phyloP scores from a whole-genome alignment of 2,329 filamentous ascomycete species.

The Trichoderma semiorbis region DNA sequence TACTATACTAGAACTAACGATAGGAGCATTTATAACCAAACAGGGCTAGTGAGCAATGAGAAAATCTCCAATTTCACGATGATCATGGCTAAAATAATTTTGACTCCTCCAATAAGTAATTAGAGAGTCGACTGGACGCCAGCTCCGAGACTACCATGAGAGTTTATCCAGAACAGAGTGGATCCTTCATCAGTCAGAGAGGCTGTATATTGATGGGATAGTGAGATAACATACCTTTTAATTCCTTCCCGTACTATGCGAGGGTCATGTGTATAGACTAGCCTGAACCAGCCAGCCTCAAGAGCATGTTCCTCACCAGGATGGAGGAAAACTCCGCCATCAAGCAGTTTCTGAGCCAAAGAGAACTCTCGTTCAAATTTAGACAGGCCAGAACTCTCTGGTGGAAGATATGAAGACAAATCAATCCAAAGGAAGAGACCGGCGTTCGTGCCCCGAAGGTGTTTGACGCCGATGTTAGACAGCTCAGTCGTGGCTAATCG shows the following conservation, averaged over 20 bases:
- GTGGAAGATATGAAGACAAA: not conserved
- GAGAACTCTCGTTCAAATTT: not conserved
- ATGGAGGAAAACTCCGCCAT: not conserved
- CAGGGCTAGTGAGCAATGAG: fast-evolving
- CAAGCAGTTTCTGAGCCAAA: not conserved
- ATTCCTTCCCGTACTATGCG: not conserved
- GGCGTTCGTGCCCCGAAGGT: not conserved
- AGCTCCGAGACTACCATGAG: not conserved
- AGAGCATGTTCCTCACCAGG: not conserved
- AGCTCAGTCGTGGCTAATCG: not conserved
- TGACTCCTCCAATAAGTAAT: not conserved
- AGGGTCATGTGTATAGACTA: not conserved
- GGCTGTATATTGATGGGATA: not conserved
- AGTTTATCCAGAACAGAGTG: not conserved
- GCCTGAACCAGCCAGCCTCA: not conserved
- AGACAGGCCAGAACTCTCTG: not conserved
- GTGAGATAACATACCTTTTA: not conserved
- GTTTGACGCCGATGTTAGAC: not conserved
- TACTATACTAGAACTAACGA: not conserved
- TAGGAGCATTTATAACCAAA: not conserved
- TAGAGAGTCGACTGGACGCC: not conserved
- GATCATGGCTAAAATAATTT: not conserved
- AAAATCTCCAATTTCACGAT: not conserved
- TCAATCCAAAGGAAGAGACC: not conserved
- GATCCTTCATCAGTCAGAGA: not conserved